Evolutionary conservation across 768 basidiomycete species (phyloP).

Genomic region (Boletus fagicola): DNA sequence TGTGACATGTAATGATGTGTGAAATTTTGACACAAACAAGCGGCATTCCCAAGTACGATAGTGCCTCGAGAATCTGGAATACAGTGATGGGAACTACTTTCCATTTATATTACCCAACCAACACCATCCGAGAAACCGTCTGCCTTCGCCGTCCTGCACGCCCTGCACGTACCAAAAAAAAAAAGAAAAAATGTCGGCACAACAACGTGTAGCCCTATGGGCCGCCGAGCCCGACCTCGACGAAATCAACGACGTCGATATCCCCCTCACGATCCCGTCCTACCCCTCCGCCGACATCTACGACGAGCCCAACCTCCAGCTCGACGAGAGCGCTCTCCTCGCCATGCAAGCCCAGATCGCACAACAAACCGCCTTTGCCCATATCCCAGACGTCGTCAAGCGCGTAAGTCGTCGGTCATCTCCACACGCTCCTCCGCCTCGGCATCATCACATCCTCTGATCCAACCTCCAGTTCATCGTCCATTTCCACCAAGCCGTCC

Average conservation of each 20-base stretch:
- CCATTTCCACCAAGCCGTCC: conserved; percentile 90
- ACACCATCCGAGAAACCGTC: neutral
- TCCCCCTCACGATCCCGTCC: conserved; percentile 36
- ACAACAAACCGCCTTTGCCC: conserved; percentile 76
- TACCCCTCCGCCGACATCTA: conserved; percentile 30
- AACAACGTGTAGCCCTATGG: conserved; percentile 72
- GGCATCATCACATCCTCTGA: neutral
- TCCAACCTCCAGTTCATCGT: conserved; percentile 72
- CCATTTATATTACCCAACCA: conserved; percentile 1
- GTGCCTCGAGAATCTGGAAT: too few species aligned
- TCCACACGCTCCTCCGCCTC: neutral
- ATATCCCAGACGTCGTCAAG: conserved; percentile 88
- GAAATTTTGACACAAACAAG: too few species aligned
- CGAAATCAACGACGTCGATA: conserved; percentile 66
- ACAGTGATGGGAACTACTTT: conserved; percentile 16
- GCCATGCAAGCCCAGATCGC: conserved; percentile 83
- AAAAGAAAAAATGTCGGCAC: conserved; percentile 42
- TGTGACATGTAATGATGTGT: too few species aligned
- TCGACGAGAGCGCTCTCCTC: conserved; percentile 67
- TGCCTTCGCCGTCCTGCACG: neutral
- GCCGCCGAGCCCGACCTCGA: conserved; percentile 78
- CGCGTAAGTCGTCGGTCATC: conserved; percentile 48
- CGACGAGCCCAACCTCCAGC: conserved; percentile 48
- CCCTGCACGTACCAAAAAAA: neutral
- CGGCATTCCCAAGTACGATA: too few species aligned